These are phyloP conservation scores for Lachancea mirantina DNA, from an alignment of 805 yeast species.

Conservation along the genomic window DNA sequence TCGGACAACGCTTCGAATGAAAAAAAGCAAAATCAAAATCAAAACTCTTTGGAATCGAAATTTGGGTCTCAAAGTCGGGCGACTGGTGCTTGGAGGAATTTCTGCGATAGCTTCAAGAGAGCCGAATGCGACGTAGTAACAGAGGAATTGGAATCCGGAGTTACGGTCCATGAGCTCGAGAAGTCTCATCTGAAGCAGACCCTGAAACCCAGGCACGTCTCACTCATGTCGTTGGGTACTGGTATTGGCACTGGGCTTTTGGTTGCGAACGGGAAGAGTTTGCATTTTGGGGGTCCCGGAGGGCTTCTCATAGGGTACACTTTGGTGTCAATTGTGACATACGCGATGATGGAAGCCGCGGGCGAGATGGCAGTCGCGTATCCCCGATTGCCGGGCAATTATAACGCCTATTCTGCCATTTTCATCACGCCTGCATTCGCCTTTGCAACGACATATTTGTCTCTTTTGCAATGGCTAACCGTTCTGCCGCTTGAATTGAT, in stretches of 20 bases:
- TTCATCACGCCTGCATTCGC: constrained; percentile 56
- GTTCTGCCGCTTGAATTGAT: constrained; percentile 45
- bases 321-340: constrained; percentile 49
- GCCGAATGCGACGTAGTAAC: too few relatives aligned
- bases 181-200: constrained; percentile 48
- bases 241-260: constrained; percentile 70
- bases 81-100: constrained; percentile 10
- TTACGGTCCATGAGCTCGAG: too few relatives aligned
- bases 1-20: too few relatives aligned
- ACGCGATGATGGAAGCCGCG: constrained; percentile 50
- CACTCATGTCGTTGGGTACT: constrained; percentile 65
- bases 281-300: constrained; percentile 62
- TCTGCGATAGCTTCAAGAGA: constrained; percentile 16
- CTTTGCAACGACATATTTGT: constrained; percentile 54
- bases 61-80: too few relatives aligned
- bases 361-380: constrained; percentile 55
- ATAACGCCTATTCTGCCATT: constrained; percentile 48
- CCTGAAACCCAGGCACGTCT: constrained; percentile 47
- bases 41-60: too few relatives aligned
- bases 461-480: constrained; percentile 45
- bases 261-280: constrained; percentile 59
- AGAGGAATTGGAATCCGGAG: too few relatives aligned
- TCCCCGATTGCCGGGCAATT: constrained; percentile 55
- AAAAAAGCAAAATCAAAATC: too few relatives aligned
- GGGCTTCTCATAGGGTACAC: constrained; percentile 48